Evolutionary conservation across 1,284 basidiomycete species (phyloP), one percentile per base, ranked within the genome.

Genomic region (Baeospora myosura): DNA sequence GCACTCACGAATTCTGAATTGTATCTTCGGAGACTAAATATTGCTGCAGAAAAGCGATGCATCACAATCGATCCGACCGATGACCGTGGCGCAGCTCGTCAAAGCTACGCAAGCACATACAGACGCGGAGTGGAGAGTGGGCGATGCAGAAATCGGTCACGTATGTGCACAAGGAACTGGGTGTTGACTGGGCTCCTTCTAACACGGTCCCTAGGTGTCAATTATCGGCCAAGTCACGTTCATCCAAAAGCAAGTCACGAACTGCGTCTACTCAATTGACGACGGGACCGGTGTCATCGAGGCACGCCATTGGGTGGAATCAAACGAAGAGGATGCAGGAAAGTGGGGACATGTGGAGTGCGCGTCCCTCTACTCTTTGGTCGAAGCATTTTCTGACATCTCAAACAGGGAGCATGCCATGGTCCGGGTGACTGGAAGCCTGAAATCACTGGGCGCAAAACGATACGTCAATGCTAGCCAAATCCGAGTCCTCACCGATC

Each of bases 251-350:
- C 83, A 89, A 49, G 72, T 88, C 1, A 98, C 93, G 2, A 94
- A 95, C 52, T 76, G 79, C 40, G 76, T 81, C 17, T 94, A 91
- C 60, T 65, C 69, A 48, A 65, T 98, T 6, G 88, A 95, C 49
- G 95, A 98, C 58, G 92, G 92, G 3, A 91, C 90, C 1, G 95
- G 89, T 2, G 71, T 72, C 45, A 81, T 97, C 23, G 91, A 97
- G 55, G 89, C 85, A 18, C 78, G 92, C 26, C 80, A 87, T 52
- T 98, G 95, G 95, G 70, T 85, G 5, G 90, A 94, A 54, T 72
- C 79, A 32, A 70, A 68, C 12, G 69, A 74, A 23, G 78, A 81
- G 18, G 66, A 71, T 23, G 68, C 70, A 2, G 66, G 66, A 12
- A 62, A 65, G 41, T 65, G 59, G 49, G 66, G 68, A 25, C 65